Conservation (phyloP, 208 protist genomes). For the Acanthamoeba royreba region DNA sequence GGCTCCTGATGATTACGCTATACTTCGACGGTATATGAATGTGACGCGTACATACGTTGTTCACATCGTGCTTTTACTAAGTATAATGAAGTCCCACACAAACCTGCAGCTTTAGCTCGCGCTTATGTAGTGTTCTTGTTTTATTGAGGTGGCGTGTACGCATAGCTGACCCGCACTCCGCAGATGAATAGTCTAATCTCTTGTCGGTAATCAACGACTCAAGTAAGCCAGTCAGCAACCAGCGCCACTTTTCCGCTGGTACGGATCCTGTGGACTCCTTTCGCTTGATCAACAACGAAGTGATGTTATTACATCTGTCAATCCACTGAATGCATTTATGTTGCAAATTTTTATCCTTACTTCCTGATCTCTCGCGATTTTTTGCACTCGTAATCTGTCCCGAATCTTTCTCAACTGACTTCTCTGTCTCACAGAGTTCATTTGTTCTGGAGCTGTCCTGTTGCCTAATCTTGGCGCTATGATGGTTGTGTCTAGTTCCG, state of each 20-base stretch:
- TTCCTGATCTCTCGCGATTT: not conserved
- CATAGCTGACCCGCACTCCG: no score
- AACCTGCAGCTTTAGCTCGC: not conserved
- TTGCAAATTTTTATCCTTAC: not conserved
- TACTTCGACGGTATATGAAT: not conserved
- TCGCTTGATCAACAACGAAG: not conserved
- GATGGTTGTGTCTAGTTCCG: no score
- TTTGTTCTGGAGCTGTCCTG: no score
- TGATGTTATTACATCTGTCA: not conserved
- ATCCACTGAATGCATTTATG: not conserved
- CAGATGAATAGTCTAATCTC: no score
- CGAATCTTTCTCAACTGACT: no score
- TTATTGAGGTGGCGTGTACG: no score
- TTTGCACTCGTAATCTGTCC: no score
- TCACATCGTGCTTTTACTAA: not conserved
- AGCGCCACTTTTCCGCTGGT: not conserved
- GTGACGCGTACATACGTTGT: no score
- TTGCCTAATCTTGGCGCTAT: no score
- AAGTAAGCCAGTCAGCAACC: not conserved
- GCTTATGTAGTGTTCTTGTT: not conserved
- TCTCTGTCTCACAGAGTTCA: no score
- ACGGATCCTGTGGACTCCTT: not conserved
- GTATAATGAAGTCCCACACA: not conserved
- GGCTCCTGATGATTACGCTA: not conserved
- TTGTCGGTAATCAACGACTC: no score